These are phyloP conservation scores for Auriscalpium microsporum DNA, from an alignment of 768 basidiomycete genomes.

Conservation along the genomic window DNA sequence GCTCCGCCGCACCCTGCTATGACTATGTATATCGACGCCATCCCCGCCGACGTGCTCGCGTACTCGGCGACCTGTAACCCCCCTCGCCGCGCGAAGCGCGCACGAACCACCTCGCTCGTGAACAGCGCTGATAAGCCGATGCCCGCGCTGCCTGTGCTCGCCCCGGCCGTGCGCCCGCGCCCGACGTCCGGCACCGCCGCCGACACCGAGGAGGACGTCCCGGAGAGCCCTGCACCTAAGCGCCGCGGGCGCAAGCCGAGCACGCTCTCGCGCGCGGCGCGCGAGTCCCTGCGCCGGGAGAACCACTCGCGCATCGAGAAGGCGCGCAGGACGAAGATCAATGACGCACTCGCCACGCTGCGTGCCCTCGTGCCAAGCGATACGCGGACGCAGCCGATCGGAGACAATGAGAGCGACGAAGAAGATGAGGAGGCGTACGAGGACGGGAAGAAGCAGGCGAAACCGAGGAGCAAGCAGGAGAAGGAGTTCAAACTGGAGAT, in stretches of 20 bases:
- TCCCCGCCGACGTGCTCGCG: constrained; percentile 13
- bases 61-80: constrained; percentile 37
- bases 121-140: background rate
- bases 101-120: constrained; percentile 19
- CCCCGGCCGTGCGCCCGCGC: constrained; percentile 7
- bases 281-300: constrained; percentile 82
- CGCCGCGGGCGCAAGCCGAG: constrained; percentile 69
- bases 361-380: constrained; percentile 61
- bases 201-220: constrained; percentile 18
- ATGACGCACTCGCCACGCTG: constrained; percentile 75
- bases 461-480: constrained; percentile 8
- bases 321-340: constrained; percentile 90
- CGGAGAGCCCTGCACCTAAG: constrained; percentile 32
- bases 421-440: constrained; percentile 8
- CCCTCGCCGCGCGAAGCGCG: constrained; percentile 37
- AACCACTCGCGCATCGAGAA: constrained; percentile 96
- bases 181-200: constrained; percentile 6
- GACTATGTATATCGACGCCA: constrained; percentile 1
- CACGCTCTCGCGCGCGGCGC: constrained; percentile 61
- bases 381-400: constrained; percentile 34
- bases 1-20: background rate
- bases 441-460: constrained; percentile 4
- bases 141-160: constrained; percentile 16
- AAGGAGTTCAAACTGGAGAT: constrained; percentile 17
- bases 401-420: constrained; percentile 27